Base-by-base conservation (phyloP, 2,329 filamentous ascomycete species). In the Chaetomiaceae sp. region DNA sequence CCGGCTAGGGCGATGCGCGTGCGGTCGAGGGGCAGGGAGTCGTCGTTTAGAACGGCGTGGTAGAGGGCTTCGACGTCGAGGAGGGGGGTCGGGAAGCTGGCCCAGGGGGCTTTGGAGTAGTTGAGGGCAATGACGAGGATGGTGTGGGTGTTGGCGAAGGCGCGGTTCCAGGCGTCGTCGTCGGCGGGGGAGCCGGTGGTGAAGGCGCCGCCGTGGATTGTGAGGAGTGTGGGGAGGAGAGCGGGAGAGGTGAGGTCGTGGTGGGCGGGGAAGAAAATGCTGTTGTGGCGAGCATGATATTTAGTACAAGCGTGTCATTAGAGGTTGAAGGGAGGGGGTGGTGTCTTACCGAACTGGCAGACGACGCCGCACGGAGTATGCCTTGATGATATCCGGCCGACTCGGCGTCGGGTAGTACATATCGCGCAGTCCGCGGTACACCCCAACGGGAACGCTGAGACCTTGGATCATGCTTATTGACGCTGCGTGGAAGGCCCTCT, bases 201-300 rank as follows among this genome's bases (percentile, higher is more conserved):
- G 56, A 73, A 75, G 33, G 72, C 73, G 47, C 74, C 73, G 43
- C 74, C 75, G 53, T 78, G 75, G 52, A 77, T 67, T 45, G 71
- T 67, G 45, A 78, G 62, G 43, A 76, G 65, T 1, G 70, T 62
- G 3, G 74, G 71, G 5, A 69, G 61, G 4, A 60, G 42, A 22
- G 29, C 14, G 6, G 42, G 55, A 0, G 59, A 58, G 3, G 58
- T 54, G 36, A 55, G 54, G 52, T 67, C 60, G 53, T 68, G 64
- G 24, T 54, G 53, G 2, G 57, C 49, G 1, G 71, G 70, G 39
- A 68, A 65, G 60, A 72, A 74, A 45, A 73, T 59, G 36, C 65
- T 63, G 5, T 10, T 7, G 4, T 27, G 3, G 39, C 19, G 2
- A 34, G 30, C n/a, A n/a, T 6, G 3, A 10, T n/a, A 7, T 3